Evolutionary conservation across 23 red algal genomes (phyloP), one percentile per base, ranked within the genome.

Genomic region (Porphyridium purpureum): DNA sequence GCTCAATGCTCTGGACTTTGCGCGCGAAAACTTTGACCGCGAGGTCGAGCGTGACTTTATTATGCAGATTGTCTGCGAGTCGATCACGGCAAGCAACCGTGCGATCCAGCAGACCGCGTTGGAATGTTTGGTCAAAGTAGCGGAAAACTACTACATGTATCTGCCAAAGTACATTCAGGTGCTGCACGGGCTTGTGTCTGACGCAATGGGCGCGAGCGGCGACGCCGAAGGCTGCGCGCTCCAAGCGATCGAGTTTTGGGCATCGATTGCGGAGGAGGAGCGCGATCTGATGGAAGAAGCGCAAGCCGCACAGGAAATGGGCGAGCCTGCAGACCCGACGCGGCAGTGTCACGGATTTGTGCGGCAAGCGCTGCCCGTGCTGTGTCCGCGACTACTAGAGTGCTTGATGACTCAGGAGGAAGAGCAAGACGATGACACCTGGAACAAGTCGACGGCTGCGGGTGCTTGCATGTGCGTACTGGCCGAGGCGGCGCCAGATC

Each of bases 181-280:
- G 33, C 55, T 85, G 8, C 86, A 77, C 42, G 52, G 77, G 59
- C 59, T 98, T 14, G 73, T 80, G 25, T 57, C 73, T 44, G 70
- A 81, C 29, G 90, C 80, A 23, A 98, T 98, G 55, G 46, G 67
- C 33, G 69, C 72, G 48, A n/a, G n/a, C n/a, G n/a, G n/a, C n/a
- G 90, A 98, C 30, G 36, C 50, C 19, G 90, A 98, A 31, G 60
- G 64, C 7, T 72, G 85, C 1, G 90, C 90, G 46, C 51, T 98
- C 60, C 90, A 98, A 52, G 90, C 70, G 24, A 98, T 98, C 59
- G 90, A 98, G 59, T 86, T 98, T 35, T 98, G 90, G 90, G 62
- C 61, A 25, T 81, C 90, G 7, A 74, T 98, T 35, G 77, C 90
- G 33, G 90, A 98, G 34, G 90, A 85, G 22, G 90, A 98, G 58